phyloP scores from a whole-genome alignment of 2,329 filamentous ascomycete genomes.

The Monilinia polystroma region DNA sequence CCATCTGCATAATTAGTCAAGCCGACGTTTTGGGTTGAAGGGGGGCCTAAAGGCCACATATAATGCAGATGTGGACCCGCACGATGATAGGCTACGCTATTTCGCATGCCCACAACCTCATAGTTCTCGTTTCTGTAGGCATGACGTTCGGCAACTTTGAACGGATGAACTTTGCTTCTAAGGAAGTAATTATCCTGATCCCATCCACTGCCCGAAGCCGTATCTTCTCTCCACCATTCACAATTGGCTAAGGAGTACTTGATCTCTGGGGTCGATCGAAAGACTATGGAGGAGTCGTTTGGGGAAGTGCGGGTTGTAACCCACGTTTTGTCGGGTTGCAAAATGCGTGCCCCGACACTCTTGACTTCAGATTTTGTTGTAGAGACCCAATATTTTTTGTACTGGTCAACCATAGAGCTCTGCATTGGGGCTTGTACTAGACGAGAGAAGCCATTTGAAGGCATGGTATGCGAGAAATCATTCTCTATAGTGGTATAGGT shows the following conservation, averaged over 20 bases:
- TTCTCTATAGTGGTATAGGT: slow-evolving; percentile 4
- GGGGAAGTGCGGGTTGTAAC: neutral
- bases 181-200: slow-evolving; percentile 20
- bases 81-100: neutral
- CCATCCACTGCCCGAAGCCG: neutral
- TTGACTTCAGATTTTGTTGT: slow-evolving; percentile 9
- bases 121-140: neutral
- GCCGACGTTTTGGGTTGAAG: neutral
- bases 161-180: slow-evolving; percentile 6
- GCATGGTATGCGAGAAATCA: slow-evolving; percentile 15
- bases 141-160: neutral
- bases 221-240: slow-evolving; percentile 7
- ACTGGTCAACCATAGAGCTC: neutral
- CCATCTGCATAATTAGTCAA: neutral
- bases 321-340: neutral
- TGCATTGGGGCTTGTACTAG: neutral
- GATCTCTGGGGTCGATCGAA: neutral
- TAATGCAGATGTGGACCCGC: neutral
- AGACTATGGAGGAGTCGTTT: neutral
- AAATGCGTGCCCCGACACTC: slow-evolving; percentile 1
- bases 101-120: neutral
- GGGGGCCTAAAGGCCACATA: neutral
- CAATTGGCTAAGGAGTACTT: neutral
- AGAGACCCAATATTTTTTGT: slow-evolving; percentile 14
- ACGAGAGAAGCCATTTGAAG: neutral